Base-by-base conservation (phyloP, 2,329 filamentous ascomycete genomes). In the Pseudocercospora musae region DNA sequence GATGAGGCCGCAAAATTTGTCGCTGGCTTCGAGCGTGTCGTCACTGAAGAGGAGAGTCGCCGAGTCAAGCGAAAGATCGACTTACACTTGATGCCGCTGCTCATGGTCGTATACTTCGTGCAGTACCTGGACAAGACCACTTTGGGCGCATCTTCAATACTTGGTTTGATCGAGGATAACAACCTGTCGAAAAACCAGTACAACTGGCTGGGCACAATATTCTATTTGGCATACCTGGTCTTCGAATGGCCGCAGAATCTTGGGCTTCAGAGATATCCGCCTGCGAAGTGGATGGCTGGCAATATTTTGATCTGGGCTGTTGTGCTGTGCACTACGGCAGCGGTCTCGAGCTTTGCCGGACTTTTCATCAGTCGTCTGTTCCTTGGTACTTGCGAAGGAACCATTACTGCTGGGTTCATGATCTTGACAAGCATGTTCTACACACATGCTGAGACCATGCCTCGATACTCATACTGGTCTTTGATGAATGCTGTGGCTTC, bases 241-340 rank as follows among this genome's bases (percentile, higher is more conserved):
- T 88, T 88, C 70, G 85, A 88, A 76, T 88, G 85, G 85, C 87
- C 87, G 84, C 85, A 76, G 0, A 76, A 84, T 9, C 44, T 74
- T n/a, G 80, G 79, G 70, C 80, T 87, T 72, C 82, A 82, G 50
- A 69, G 87, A 13, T 77, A 87, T 1, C 83, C 84, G 0, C 79
- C 86, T 2, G 85, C 86, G 68, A 81, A 86, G 55, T 87, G 87
- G 72, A 85, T 88, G 49, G 78, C 81, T 1, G 62, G 80, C 37
- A 84, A 90, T 64, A 91, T 96, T 8, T 78, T 89, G 31, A 86
- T 86, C 3, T 96, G 92, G 92, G 92, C 92, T 13, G 74, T 92
- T 15, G 78, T 89, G 13, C 90, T 92, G 1, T 92, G 89, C 13
- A 78, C 93, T 27, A 92, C 96, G 64, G 72, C 78, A 2, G 60